Conservation (phyloP, 75 land plant genomes). For the Ceratopteris richardii region DNA sequence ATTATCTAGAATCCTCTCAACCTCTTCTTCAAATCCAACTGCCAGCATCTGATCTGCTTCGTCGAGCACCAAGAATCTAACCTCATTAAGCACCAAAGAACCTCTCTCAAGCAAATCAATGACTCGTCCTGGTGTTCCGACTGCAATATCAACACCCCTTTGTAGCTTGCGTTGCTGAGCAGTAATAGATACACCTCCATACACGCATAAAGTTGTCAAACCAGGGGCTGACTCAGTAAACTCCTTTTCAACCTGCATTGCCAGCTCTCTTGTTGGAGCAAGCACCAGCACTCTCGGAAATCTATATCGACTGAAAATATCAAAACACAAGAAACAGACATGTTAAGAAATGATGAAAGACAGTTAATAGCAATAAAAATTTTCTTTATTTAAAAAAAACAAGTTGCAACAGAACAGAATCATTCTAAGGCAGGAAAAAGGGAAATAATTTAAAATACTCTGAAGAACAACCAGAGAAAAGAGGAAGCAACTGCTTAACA, state of each 20-base stretch:
- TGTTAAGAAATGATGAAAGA: no score
- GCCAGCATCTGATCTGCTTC: conserved; percentile 99
- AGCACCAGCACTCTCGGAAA: conserved; percentile 67
- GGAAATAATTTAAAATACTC: no score
- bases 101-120: conserved; percentile 69
- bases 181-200: conserved; percentile 88
- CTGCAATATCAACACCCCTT: conserved; percentile 90
- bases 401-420: no score
- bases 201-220: conserved; percentile 75
- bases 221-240: conserved; percentile 84
- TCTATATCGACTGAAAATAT: background rate
- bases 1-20: conserved; percentile 69
- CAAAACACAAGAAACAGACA: no score
- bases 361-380: no score
- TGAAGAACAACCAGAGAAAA: no score
- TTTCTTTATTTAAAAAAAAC: no score
- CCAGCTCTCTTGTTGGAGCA: conserved; percentile 91
- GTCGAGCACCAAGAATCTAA: conserved; percentile 73
- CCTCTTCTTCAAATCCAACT: conserved; percentile 95
- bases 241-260: conserved; percentile 95
- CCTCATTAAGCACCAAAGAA: conserved; percentile 57
- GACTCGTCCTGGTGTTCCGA: conserved; percentile 93
- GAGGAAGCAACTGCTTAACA: no score
- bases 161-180: conserved; percentile 60
- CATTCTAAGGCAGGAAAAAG: no score